Base-by-base conservation (phyloP, 1,284 basidiomycete species). In the Ganoderma resinaceum region DNA sequence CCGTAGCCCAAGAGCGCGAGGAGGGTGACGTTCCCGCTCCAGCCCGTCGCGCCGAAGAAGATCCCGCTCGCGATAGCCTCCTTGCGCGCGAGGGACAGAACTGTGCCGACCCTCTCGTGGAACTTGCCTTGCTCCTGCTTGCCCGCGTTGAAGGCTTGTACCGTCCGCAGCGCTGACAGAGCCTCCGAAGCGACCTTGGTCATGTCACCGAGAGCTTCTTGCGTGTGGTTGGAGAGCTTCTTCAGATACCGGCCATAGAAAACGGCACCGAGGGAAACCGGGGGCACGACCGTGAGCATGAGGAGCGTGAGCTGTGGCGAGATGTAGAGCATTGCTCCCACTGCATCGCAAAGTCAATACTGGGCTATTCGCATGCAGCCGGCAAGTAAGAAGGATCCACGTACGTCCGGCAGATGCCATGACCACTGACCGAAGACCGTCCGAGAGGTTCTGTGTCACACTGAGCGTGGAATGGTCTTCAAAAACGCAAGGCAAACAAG, bases 191-290 rank as follows among this genome's bases (percentile, higher is more conserved):
- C 96, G 8, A 91, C 87, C 84, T 96, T 96, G 35, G 95, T 95
- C 95, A 98, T 96, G 66, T 96, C 94, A 59, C 96, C 96, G 55
- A 98, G 87, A 1, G 96, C 95, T 77, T 97, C 95, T 79, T 99
- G 97, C 5, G 97, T 98, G 75, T 91, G 85, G 77, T 95, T 95
- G 18, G 95, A 96, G 3, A 99, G 86, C 72, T 91, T 92, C 77
- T 97, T 96, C 61, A 99, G 82, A 80, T 98, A 99, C 16, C 96
- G 89, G 67, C 97, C 97, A 78, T 99, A 99, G 78, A 96, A 95
- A 20, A 95, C 97, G 58, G 96, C 97, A 71, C 96, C 97, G 67
- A 99, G 86, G 8, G 96, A 97, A 11, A 99, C 92, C 0, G 97
- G 97, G 6, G 97, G 98, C 0, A 99, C 96, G 63, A 98, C 91